A percentile compares a stretch with the other conserved stretches of the same genome.
phyloP scores from a whole-genome alignment of 2,329 filamentous ascomycete genomes.

The Penicillium sp. region DNA sequence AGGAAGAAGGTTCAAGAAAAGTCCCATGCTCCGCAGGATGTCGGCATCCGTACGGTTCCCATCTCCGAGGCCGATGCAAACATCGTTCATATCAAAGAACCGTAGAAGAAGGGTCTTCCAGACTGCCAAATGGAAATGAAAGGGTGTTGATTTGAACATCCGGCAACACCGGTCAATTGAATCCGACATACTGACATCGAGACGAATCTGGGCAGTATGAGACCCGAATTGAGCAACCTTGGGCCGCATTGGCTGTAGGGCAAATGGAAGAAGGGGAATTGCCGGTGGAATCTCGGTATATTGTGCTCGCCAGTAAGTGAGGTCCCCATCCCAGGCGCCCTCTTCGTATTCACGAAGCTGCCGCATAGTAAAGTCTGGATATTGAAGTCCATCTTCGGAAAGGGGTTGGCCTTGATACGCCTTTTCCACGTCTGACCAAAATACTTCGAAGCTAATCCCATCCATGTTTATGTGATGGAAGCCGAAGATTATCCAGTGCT shows the following conservation, averaged over 20 bases:
- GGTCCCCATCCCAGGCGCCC: slow-evolving; percentile 29
- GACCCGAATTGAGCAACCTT: slow-evolving; percentile 14
- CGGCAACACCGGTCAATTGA: slow-evolving; percentile 20
- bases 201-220: slow-evolving; percentile 7
- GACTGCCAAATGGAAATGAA: slow-evolving; percentile 50
- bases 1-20: slow-evolving; percentile 53
- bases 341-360: slow-evolving; percentile 33
- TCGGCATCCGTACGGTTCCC: slow-evolving; percentile 41
- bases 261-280: slow-evolving; percentile 21
- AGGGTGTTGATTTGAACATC: slow-evolving; percentile 37
- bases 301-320: slow-evolving; percentile 19
- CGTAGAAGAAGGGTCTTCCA: slow-evolving; percentile 42
- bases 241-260: slow-evolving; percentile 10
- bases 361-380: slow-evolving; percentile 35
- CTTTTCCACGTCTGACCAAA: slow-evolving; percentile 48
- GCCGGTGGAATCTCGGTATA: slow-evolving; percentile 10
- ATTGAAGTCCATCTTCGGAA: slow-evolving; percentile 31
- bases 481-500: slow-evolving; percentile 46
- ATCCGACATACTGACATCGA: slow-evolving; percentile 5
- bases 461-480: slow-evolving; percentile 56
- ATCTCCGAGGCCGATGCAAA: slow-evolving; percentile 53
- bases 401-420: slow-evolving; percentile 40
- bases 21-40: slow-evolving; percentile 43
- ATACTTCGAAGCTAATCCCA: slow-evolving; percentile 46
- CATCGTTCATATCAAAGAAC: slow-evolving; percentile 38